Evolutionary conservation across 2,329 filamentous ascomycete genomes (phyloP).

Genomic region (Xylaria sp.): DNA sequence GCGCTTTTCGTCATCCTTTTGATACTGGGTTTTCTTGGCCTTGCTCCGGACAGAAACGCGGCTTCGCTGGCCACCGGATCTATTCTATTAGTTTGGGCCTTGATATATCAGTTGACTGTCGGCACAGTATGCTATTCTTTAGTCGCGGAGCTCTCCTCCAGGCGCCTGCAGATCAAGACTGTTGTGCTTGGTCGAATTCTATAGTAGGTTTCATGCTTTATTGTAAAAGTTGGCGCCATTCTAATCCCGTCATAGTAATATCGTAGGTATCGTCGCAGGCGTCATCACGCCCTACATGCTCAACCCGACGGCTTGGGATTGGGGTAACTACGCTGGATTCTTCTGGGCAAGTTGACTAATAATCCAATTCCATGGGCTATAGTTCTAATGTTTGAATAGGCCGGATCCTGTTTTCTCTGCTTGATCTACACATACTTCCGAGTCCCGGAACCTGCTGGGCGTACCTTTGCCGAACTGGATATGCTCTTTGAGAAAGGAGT

Average conservation of each 20-base stretch:
- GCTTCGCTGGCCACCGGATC: conserved; percentile 81
- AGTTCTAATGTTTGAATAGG: conserved; percentile 51
- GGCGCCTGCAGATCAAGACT: conserved; percentile 88
- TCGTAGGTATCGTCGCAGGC: conserved; percentile 82
- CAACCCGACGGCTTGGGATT: conserved; percentile 87
- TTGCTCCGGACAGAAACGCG: conserved; percentile 71
- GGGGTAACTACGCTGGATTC: conserved; percentile 87
- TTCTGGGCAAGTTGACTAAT: conserved; percentile 71
- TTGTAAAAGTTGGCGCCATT: not conserved
- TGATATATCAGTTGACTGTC: conserved; percentile 87
- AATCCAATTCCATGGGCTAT: conserved; percentile 14
- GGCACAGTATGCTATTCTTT: conserved; percentile 91
- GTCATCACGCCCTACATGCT: conserved; percentile 93
- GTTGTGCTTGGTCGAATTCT: conserved; percentile 85
- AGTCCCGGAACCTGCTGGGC: conserved; percentile 80
- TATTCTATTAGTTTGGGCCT: conserved; percentile 85
- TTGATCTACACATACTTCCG: conserved; percentile 85
- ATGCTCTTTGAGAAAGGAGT: conserved; percentile 81
- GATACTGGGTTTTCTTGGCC: conserved; percentile 83
- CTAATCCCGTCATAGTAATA: conserved; percentile 62
- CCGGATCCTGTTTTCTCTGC: conserved; percentile 80
- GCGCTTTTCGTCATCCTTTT: conserved; percentile 80
- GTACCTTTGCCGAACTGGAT: conserved; percentile 88
- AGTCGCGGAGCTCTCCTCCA: conserved; percentile 84
- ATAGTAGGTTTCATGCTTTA: conserved; percentile 58